Evolutionary conservation across 176 grass and related monocot species (phyloP).

Genomic region (Stipa capillata): DNA sequence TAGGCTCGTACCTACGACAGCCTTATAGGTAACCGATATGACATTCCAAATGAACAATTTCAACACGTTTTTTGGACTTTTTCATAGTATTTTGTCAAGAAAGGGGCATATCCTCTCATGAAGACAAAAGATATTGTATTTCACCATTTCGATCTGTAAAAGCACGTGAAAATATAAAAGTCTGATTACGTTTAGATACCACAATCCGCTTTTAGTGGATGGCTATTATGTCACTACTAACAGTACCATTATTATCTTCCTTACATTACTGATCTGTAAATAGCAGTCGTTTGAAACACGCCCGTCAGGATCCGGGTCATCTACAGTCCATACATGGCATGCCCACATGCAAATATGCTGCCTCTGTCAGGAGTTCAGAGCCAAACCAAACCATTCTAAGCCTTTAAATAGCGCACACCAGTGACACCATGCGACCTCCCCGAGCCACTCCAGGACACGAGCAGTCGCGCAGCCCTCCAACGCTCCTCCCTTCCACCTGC

Average conservation of each 20-base stretch:
- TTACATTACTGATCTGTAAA: background rate
- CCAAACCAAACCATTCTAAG: background rate
- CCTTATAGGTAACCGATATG: background rate
- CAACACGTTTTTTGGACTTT: background rate
- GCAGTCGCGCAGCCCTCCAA: background rate
- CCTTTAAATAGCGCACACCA: slow-evolving; percentile 16
- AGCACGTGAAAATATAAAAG: background rate
- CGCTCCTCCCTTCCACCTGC: background rate
- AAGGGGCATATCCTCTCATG: background rate
- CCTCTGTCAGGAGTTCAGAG: background rate
- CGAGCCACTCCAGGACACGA: background rate
- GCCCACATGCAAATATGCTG: background rate
- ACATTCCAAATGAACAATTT: background rate
- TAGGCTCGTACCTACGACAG: no score
- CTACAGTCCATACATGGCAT: background rate
- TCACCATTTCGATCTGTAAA: background rate
- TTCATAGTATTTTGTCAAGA: background rate
- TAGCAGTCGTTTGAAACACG: background rate
- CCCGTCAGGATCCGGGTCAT: no score
- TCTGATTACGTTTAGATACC: background rate
- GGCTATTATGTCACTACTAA: background rate
- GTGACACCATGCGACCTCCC: background rate
- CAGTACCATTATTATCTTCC: background rate
- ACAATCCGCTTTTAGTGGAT: background rate
- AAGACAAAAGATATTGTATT: background rate